phyloP scores from a whole-genome alignment of 345 rosid genomes.

The Gossypium australe region DNA sequence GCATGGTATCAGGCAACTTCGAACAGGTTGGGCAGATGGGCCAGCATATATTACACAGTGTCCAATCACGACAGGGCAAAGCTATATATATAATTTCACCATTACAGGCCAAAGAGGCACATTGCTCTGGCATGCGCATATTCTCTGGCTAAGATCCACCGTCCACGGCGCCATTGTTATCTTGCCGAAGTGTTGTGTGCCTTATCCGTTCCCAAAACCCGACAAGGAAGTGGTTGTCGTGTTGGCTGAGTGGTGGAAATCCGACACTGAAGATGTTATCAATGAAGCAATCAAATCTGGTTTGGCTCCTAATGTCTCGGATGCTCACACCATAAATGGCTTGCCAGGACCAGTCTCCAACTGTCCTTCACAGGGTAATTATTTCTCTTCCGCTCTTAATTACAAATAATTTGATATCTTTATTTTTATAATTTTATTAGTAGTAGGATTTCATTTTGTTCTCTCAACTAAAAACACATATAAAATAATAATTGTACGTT shows the following conservation, averaged over 20 bases:
- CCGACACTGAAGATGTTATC: conserved; percentile 77
- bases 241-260: conserved; percentile 95
- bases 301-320: conserved; percentile 81
- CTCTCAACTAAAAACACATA: no score
- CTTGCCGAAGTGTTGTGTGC: conserved; percentile 74
- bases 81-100: conserved; percentile 70
- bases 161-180: conserved; percentile 77
- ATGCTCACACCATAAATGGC: conserved; percentile 88
- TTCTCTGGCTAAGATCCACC: conserved; percentile 90
- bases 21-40: conserved; percentile 94
- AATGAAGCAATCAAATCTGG: conserved; percentile 81
- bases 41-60: conserved; percentile 93
- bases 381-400: background rate
- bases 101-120: conserved; percentile 91
- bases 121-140: conserved; percentile 87
- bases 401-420: no score
- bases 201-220: conserved; percentile 88
- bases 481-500: no score
- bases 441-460: no score
- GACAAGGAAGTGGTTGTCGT: conserved; percentile 59
- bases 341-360: conserved; percentile 47
- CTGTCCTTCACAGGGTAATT: conserved; percentile 63
- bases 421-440: no score
- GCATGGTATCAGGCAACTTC: conserved; percentile 77
- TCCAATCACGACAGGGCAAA: conserved; percentile 76